Base-by-base conservation (phyloP, 257 asterid genomes). In the Lantana camara region DNA sequence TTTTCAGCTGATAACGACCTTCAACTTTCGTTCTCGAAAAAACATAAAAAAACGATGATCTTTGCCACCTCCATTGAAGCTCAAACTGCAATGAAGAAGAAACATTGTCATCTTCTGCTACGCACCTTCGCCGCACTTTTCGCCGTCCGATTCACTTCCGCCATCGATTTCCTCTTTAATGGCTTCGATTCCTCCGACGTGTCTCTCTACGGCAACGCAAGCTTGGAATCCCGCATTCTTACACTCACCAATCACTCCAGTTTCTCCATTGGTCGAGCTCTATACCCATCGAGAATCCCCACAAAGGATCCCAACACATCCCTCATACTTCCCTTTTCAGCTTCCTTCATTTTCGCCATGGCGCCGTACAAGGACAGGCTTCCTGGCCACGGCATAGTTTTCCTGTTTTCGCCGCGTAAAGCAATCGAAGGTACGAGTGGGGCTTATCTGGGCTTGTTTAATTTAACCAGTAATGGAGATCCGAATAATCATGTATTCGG, bases 271-370 rank as follows among this genome's bases (percentile, higher is more conserved):
- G 88, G 88, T 30, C 77, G 85, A 7, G 80, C 81, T 21, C 70
- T 82, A 0, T 74, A 77, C 70, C 75, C 76, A 4, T 50, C 68
- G 14, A 71, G 63, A 60, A 79, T 82, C 59, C 63, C 19, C 7
- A 60, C 85, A 1, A 74, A 63, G 44, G 60, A 16, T n/a, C 59
- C 59, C 23, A 74, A 77, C 30, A 63, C 81, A 7, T 62, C 83
- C 4, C 9, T 57, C 47, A 78, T 77, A 12, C 64, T 82, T 10
- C 85, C 85, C 2, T 82, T n/a, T n/a, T n/a, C 83, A 13, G 71
- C 85, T 1, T 82, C 88, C n/a, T 82, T 82, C 69, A 74, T 82
- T 9, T 76, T 82, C 71, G 79, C 83, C 11, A 76, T 79, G 85
- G 85, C 82, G 34, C 88, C 88, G 4, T 50, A 29, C 52, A 51